Evolutionary conservation across 805 yeast species (phyloP).

Genomic region (Danielia oregonensis): DNA sequence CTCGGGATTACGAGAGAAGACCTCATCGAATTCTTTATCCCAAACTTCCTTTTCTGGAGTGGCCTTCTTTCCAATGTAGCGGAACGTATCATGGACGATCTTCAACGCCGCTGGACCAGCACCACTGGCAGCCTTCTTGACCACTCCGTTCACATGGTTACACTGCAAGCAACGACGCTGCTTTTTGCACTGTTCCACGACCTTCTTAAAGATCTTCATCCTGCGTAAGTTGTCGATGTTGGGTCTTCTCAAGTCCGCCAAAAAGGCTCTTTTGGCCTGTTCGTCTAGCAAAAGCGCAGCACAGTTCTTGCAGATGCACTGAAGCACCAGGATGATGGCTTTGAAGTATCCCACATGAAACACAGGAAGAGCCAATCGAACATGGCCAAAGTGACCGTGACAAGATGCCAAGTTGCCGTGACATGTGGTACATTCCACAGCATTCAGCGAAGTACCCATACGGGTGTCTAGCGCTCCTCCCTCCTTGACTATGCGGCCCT

Average conservation of each 20-base stretch:
- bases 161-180: constrained; percentile 89
- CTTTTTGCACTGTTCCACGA: constrained; percentile 90
- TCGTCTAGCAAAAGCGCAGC: constrained; percentile 75
- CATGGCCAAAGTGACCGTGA: constrained; percentile 98
- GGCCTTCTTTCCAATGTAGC: constrained; percentile 90
- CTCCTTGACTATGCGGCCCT: constrained; percentile 76
- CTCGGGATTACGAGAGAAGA: constrained; percentile 76
- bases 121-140: constrained; percentile 90
- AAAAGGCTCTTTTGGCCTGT: constrained; percentile 60
- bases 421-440: constrained; percentile 87
- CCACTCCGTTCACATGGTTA: constrained; percentile 91
- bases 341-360: constrained; percentile 98
- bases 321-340: constrained; percentile 81
- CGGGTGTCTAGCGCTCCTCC: constrained; percentile 87
- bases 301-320: constrained; percentile 88
- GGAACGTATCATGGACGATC: constrained; percentile 90
- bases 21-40: constrained; percentile 82
- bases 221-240: constrained; percentile 86
- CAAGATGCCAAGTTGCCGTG: constrained; percentile 89
- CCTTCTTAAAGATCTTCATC: constrained; percentile 80
- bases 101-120: constrained; percentile 91
- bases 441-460: constrained; percentile 91
- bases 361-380: constrained; percentile 89
- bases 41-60: constrained; percentile 81
- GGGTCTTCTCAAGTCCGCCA: constrained; percentile 80